Percentiles rank a stretch among this genome's conserved stretches.
Evolutionary conservation across 306 rosid genomes (phyloP).

Genomic region (Carpinus viminea): DNA sequence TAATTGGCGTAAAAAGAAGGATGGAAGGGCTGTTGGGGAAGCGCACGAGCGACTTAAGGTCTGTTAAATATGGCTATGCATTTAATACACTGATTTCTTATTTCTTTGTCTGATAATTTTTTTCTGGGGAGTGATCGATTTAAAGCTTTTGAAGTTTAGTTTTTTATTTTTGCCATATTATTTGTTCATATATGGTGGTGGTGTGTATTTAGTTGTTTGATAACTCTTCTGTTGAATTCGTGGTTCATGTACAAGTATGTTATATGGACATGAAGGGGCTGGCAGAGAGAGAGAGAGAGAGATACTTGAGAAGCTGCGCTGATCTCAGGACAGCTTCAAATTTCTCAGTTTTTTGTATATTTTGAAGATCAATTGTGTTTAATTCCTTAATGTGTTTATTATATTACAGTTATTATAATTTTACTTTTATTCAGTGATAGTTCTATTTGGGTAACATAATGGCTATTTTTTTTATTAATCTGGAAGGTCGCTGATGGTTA

Average conservation of each 20-base stretch:
- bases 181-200: not conserved
- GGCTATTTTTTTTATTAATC: not conserved
- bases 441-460: slow-evolving; percentile 1
- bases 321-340: not conserved
- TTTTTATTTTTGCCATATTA: not conserved
- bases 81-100: not conserved
- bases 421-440: not conserved
- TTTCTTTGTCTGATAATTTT: not conserved
- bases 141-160: not conserved
- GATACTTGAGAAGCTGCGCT: no score
- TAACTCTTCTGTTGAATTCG: not conserved
- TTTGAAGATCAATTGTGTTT: not conserved
- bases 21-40: slow-evolving; percentile 87
- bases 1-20: slow-evolving; percentile 90
- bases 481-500: slow-evolving; percentile 11
- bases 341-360: not conserved
- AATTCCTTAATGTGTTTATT: not conserved
- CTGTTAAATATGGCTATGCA: slow-evolving; percentile 13
- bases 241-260: not conserved
- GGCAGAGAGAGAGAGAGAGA: not conserved
- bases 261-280: not conserved
- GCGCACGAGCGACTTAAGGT: slow-evolving; percentile 99
- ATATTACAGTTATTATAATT: not conserved
- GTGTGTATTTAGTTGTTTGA: not conserved
- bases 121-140: not conserved